Evolutionary conservation across 129 eudicot species (phyloP).

Genomic region (Ambrosia trifida): DNA sequence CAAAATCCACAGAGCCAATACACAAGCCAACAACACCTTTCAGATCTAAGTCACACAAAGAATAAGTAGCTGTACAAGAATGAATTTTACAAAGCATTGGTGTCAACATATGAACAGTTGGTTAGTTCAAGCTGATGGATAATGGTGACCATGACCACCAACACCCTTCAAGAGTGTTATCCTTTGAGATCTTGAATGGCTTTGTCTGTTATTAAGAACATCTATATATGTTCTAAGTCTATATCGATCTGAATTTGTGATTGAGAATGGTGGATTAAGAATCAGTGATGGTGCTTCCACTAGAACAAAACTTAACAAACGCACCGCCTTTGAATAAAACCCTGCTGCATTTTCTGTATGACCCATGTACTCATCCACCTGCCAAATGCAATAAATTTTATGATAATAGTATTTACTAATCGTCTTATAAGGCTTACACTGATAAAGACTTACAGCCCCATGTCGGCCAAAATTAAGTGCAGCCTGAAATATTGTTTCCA

Average conservation of each 20-base stretch:
- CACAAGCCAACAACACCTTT: slow-evolving; percentile 15
- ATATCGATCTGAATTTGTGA: slow-evolving; percentile 78
- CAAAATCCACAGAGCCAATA: too few relatives aligned
- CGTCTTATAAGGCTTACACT: neutral
- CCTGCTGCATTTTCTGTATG: slow-evolving; percentile 59
- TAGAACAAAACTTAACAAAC: slow-evolving; percentile 61
- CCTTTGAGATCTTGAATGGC: slow-evolving; percentile 76
- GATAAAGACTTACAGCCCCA: slow-evolving; percentile 78
- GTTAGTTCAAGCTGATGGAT: slow-evolving; percentile 44
- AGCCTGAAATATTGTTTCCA: slow-evolving; percentile 86
- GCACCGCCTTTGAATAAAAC: slow-evolving; percentile 67
- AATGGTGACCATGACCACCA: slow-evolving; percentile 37
- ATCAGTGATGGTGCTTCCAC: slow-evolving; percentile 94
- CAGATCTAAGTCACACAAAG: slow-evolving; percentile 34
- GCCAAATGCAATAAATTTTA: slow-evolving; percentile 21
- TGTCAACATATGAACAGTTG: neutral
- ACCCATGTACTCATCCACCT: slow-evolving; percentile 97
- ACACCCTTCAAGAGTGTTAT: slow-evolving; percentile 70
- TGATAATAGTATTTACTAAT: neutral
- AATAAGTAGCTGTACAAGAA: slow-evolving; percentile 50
- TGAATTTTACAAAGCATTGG: slow-evolving; percentile 40
- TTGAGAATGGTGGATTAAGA: slow-evolving; percentile 85
- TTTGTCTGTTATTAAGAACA: slow-evolving; percentile 72
- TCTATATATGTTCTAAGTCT: slow-evolving; percentile 75
- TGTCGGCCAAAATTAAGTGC: slow-evolving; percentile 79